phyloP scores from a whole-genome alignment of 495 filamentous ascomycete genomes.

The Podospora tetraspora region DNA sequence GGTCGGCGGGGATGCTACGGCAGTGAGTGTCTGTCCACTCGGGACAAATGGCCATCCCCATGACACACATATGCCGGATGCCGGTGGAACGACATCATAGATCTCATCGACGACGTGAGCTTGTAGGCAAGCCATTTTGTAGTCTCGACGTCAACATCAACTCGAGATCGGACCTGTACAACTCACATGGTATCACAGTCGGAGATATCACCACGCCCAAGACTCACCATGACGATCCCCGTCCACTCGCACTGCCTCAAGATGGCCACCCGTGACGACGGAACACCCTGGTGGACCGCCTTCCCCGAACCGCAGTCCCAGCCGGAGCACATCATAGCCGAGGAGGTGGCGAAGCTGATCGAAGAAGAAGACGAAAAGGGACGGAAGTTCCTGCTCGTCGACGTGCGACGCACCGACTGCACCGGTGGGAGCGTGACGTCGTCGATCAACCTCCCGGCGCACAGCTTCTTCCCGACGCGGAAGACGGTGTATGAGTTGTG shows the following conservation, averaged over 20 bases:
- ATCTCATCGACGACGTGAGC: neutral
- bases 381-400: slow-evolving; percentile 26
- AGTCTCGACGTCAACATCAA: neutral
- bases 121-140: neutral
- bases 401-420: slow-evolving; percentile 29
- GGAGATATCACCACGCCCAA: neutral
- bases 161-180: neutral
- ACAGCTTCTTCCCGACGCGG: slow-evolving; percentile 42
- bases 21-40: neutral
- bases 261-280: slow-evolving; percentile 25
- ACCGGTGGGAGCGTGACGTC: slow-evolving; percentile 28
- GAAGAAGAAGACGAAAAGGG: slow-evolving; percentile 7
- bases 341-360: slow-evolving; percentile 18
- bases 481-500: slow-evolving; percentile 36
- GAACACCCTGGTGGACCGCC: slow-evolving; percentile 42
- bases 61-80: neutral
- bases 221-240: slow-evolving; percentile 15
- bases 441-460: slow-evolving; percentile 44
- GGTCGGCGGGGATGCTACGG: neutral
- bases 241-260: slow-evolving; percentile 28
- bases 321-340: slow-evolving; percentile 10
- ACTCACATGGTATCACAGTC: neutral
- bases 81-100: neutral
- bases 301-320: slow-evolving; percentile 25
- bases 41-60: neutral